Evolutionary conservation across 805 yeast species (phyloP).

Genomic region (Yamadazyma ubonensis): DNA sequence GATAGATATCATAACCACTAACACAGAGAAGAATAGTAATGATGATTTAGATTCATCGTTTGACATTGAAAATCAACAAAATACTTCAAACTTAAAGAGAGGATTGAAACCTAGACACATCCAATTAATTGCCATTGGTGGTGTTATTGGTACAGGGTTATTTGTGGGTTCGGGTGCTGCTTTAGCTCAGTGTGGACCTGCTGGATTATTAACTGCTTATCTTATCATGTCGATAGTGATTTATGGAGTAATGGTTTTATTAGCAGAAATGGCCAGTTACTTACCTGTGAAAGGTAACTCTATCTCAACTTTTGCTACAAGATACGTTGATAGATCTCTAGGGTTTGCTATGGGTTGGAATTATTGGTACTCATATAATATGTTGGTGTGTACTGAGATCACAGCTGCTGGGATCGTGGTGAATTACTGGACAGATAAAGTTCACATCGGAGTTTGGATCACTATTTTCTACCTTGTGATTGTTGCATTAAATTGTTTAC

Average conservation of each 20-base stretch:
- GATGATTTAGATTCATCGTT: slow-evolving; percentile 9
- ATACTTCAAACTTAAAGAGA: slow-evolving; percentile 18
- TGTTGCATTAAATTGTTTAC: slow-evolving; percentile 26
- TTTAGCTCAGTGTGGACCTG: slow-evolving; percentile 36
- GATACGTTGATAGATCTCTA: slow-evolving; percentile 17
- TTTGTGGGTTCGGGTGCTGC: slow-evolving; percentile 39
- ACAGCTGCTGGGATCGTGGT: slow-evolving; percentile 38
- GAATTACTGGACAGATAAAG: slow-evolving; percentile 34
- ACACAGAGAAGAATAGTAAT: slow-evolving; percentile 8
- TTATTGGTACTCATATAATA: slow-evolving; percentile 35
- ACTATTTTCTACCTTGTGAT: slow-evolving; percentile 29
- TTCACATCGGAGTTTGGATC: slow-evolving; percentile 41
- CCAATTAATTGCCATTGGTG: slow-evolving; percentile 79
- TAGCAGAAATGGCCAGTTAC: slow-evolving; percentile 17
- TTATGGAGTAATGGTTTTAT: slow-evolving; percentile 15
- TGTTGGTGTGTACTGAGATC: slow-evolving; percentile 37
- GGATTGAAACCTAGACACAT: slow-evolving; percentile 51
- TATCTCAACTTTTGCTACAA: slow-evolving; percentile 11
- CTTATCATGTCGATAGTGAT: slow-evolving; percentile 19
- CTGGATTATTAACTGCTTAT: slow-evolving; percentile 36
- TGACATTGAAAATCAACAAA: slow-evolving; percentile 5
- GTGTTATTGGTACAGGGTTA: slow-evolving; percentile 80
- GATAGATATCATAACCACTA: slow-evolving; percentile 7
- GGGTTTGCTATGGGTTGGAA: slow-evolving; percentile 37
- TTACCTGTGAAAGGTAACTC: slow-evolving; percentile 16